Conservation (phyloP, 2,329 filamentous ascomycete genomes). For the Laburnicola sp. region DNA sequence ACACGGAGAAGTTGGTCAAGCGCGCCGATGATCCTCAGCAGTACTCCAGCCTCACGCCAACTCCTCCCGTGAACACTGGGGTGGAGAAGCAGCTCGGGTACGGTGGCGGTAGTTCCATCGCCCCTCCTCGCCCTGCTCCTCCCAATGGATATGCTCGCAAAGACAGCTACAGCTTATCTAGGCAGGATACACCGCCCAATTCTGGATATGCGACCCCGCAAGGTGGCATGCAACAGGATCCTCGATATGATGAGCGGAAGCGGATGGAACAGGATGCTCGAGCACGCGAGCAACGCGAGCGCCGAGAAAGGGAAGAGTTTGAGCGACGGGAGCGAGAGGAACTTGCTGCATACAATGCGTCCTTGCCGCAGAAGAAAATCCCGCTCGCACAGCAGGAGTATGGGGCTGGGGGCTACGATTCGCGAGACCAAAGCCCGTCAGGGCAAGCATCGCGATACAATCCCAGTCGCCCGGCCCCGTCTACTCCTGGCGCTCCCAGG, state of each 20-base stretch:
- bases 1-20: slow-evolving; percentile 77
- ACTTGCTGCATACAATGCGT: slow-evolving; percentile 85
- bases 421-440: slow-evolving; percentile 50
- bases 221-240: slow-evolving; percentile 42
- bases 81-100: slow-evolving; percentile 56
- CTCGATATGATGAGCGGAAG: slow-evolving; percentile 33
- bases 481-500: slow-evolving; percentile 64
- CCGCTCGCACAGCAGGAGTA: slow-evolving; percentile 89
- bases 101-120: slow-evolving; percentile 50
- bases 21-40: slow-evolving; percentile 70
- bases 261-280: slow-evolving; percentile 50
- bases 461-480: slow-evolving; percentile 80
- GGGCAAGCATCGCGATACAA: slow-evolving; percentile 72
- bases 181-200: slow-evolving; percentile 38
- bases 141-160: slow-evolving; percentile 49
- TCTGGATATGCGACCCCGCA: slow-evolving; percentile 34
- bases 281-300: slow-evolving; percentile 45
- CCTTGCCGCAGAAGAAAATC: slow-evolving; percentile 77
- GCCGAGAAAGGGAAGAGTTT: slow-evolving; percentile 47
- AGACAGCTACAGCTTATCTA: slow-evolving; percentile 49
- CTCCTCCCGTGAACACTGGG: slow-evolving; percentile 58
- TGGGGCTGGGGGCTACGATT: slow-evolving; percentile 62
- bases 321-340: slow-evolving; percentile 64
- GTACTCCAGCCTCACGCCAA: slow-evolving; percentile 69
- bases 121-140: slow-evolving; percentile 53